Evolutionary conservation across 371 early-diverging fungal genomes (phyloP).

Genomic region (Mortierella sp.): DNA sequence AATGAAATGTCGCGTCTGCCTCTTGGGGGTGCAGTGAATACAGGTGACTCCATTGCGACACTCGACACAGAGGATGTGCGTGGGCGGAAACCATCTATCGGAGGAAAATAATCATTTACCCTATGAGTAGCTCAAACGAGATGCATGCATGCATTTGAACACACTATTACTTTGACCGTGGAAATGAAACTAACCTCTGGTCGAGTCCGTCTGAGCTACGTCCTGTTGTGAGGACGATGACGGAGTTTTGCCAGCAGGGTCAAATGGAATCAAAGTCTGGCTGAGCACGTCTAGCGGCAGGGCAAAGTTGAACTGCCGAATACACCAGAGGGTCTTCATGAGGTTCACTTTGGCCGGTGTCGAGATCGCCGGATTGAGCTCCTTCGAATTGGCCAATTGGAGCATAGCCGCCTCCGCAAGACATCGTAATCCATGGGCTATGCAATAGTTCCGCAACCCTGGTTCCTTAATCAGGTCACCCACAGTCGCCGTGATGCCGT

Average conservation of each 20-base stretch:
- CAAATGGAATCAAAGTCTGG: conserved; percentile 17
- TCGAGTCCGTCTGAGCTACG: no score
- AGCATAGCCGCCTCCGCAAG: conserved; percentile 48
- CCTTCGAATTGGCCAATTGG: conserved; percentile 38
- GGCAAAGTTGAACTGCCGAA: conserved; percentile 37
- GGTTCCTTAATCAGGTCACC: conserved; percentile 31
- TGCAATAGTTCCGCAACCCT: conserved; percentile 19
- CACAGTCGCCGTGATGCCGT: conserved; percentile 44
- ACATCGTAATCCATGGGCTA: conserved; percentile 27
- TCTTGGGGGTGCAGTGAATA: not conserved
- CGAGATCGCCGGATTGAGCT: conserved; percentile 42
- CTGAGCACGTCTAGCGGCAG: conserved; percentile 19
- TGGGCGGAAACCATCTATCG: not conserved
- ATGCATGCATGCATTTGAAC: not conserved
- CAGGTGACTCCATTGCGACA: conserved; percentile 9
- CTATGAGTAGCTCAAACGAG: no score
- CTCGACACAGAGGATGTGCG: conserved; percentile 18
- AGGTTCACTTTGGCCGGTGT: conserved; percentile 52
- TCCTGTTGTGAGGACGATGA: not conserved
- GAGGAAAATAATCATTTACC: no score
- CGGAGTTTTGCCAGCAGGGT: conserved; percentile 4
- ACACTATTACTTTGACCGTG: not conserved
- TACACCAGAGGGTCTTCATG: conserved; percentile 55
- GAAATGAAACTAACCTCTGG: not conserved
- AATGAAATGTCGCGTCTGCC: conserved; percentile 24